Evolutionary conservation across 208 protist species (phyloP), one percentile per base, ranked within the genome.

Genomic region (Trypanosoma brucei): DNA sequence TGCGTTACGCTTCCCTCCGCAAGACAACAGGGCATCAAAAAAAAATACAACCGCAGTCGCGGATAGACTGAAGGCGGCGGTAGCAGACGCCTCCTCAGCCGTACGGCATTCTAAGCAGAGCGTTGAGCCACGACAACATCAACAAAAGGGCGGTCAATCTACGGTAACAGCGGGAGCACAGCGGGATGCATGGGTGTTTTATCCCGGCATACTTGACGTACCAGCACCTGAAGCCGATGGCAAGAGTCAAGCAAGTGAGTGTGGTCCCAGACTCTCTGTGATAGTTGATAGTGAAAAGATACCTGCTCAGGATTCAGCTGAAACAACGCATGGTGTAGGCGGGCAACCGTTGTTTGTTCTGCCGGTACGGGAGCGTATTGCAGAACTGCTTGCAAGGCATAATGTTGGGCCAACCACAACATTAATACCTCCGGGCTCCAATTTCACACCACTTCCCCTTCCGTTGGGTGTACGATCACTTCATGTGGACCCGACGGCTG

Each of bases 1-100:
- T 8, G 73, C 72, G 22, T 84, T 83, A 51, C 63, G 79, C n/a
- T 62, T 68, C 14, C 49, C 64, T 22, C 61, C 31, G 35, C n/a
- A 30, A 46, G 11, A 11, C 11, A 46, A 46, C 6, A 11, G 11
- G 42, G 42, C 22, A 22, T 22, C 22, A 22, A 22, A 11, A 46
- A 46, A 46, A 46, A 11, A 11, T 11, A 11, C 42, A 14, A 11
- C 6, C 8, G 42, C 6, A 11, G 8, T 46, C 52, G 37, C 52
- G 3, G 62, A 51, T 5, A 62, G 56, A 14, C 52, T 72, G 34
- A 67, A 76, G 33, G 58, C 37, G n/a, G 51, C 66, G 11, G 75
- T 86, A 40, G 70, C 74, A 31, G 52, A 57, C 30, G 63, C 11
- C 6, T 46, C 42, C 42, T 46, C 42, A 48, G 52, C 56, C 40